Evolutionary conservation across 164 flowering plant genomes (phyloP).

Genomic region (Stephania cephalantha): DNA sequence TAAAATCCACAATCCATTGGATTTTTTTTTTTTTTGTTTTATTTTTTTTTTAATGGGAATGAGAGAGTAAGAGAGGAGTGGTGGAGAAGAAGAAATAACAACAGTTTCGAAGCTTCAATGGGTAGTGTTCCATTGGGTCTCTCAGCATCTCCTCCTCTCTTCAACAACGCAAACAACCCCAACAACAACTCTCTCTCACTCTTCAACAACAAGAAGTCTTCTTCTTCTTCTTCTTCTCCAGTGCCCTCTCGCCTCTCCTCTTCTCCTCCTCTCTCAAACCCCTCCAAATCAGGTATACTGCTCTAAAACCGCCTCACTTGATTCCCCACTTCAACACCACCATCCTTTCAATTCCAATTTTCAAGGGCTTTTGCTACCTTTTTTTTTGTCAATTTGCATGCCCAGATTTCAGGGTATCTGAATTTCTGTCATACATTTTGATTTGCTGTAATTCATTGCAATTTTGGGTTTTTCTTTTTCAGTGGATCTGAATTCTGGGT

Average conservation of each 20-base stretch:
- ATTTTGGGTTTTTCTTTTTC: too few species aligned
- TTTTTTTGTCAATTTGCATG: not conserved
- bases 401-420: too few species aligned
- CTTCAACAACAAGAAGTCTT: slow-evolving; percentile 1
- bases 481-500: too few species aligned
- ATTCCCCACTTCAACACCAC: not conserved
- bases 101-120: slow-evolving; percentile 4
- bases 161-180: not conserved
- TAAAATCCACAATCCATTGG: too few species aligned
- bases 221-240: slow-evolving; percentile 3
- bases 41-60: too few species aligned
- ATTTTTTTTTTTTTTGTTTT: too few species aligned
- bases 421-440: too few species aligned
- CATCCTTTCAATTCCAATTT: not conserved
- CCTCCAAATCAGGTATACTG: slow-evolving; percentile 9
- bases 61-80: not conserved
- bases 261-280: slow-evolving; percentile 8
- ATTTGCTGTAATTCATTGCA: too few species aligned
- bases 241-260: slow-evolving; percentile 5
- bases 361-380: not conserved
- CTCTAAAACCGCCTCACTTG: not conserved
- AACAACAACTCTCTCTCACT: not conserved
- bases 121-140: slow-evolving; percentile 17
- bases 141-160: slow-evolving; percentile 11
- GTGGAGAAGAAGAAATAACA: not conserved